These are phyloP conservation scores for Penicillium sp. DNA, from an alignment of 2,329 filamentous ascomycete genomes.

Conservation along the genomic window DNA sequence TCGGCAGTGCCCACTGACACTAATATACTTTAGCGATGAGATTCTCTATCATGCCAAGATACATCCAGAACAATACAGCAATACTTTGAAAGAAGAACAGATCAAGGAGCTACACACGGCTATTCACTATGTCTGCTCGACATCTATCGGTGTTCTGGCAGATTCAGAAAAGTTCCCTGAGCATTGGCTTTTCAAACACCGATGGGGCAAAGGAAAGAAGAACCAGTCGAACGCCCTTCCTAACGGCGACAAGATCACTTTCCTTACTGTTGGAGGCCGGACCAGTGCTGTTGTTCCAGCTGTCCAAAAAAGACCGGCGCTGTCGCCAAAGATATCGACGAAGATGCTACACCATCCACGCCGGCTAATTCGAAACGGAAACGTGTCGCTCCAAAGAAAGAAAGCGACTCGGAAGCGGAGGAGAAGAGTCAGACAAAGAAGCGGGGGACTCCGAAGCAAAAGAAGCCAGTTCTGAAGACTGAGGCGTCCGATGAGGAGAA, in stretches of 20 bases:
- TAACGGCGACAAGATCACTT: slow-evolving; percentile 78
- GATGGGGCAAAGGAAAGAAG: slow-evolving; percentile 88
- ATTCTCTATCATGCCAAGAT: slow-evolving; percentile 83
- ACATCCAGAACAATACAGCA: slow-evolving; percentile 89
- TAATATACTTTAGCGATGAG: slow-evolving; percentile 60
- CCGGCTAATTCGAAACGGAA: slow-evolving; percentile 33
- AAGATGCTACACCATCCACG: slow-evolving; percentile 20
- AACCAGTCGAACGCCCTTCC: slow-evolving; percentile 64
- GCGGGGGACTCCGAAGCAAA: slow-evolving; percentile 24
- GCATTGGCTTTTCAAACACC: slow-evolving; percentile 81
- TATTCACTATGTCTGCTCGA: slow-evolving; percentile 74
- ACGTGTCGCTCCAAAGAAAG: slow-evolving; percentile 28
- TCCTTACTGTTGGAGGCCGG: slow-evolving; percentile 82
- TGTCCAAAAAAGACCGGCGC: slow-evolving; percentile 76
- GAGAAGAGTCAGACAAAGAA: slow-evolving; percentile 26
- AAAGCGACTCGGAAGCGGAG: slow-evolving; percentile 26
- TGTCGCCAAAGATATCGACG: slow-evolving; percentile 52
- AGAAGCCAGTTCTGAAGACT: slow-evolving; percentile 21
- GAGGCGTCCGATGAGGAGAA: slow-evolving; percentile 25
- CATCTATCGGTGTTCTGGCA: slow-evolving; percentile 71
- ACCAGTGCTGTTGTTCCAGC: slow-evolving; percentile 85
- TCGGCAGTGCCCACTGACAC: not conserved
- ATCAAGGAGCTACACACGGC: slow-evolving; percentile 67
- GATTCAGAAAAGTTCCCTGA: slow-evolving; percentile 81
- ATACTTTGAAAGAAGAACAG: slow-evolving; percentile 70